These are phyloP conservation scores for Macrophomina pseudophaseolina DNA, from an alignment of 2,329 filamentous ascomycete genomes.

Conservation along the genomic window DNA sequence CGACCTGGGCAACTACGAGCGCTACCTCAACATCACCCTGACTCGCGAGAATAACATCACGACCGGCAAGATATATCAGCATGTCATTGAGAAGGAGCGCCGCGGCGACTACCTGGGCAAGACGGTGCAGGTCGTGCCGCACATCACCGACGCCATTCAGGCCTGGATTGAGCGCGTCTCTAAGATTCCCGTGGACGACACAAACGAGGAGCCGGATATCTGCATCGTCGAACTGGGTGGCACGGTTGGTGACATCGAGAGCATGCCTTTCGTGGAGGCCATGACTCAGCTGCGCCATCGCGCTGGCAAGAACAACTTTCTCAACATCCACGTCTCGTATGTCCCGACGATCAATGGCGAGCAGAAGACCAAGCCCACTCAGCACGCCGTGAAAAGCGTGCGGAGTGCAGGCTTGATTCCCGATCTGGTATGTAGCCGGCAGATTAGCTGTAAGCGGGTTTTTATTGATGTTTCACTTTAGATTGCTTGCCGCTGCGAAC, in stretches of 20 bases:
- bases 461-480: constrained; percentile 39
- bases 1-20: constrained; percentile 77
- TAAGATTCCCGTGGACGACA: constrained; percentile 83
- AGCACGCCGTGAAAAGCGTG: constrained; percentile 83
- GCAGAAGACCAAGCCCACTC: constrained; percentile 97
- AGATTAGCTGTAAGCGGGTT: constrained; percentile 13
- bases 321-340: constrained; percentile 87
- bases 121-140: constrained; percentile 89
- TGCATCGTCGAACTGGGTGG: constrained; percentile 81
- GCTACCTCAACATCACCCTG: constrained; percentile 81
- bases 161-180: constrained; percentile 91
- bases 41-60: constrained; percentile 94
- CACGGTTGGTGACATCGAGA: constrained; percentile 82
- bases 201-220: constrained; percentile 81
- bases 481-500: constrained; percentile 93
- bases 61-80: constrained; percentile 92
- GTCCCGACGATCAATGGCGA: constrained; percentile 78
- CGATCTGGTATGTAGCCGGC: constrained; percentile 58
- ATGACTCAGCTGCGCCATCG: constrained; percentile 77
- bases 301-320: constrained; percentile 78
- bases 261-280: constrained; percentile 85
- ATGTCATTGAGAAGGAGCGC: constrained; percentile 79
- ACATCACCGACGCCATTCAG: constrained; percentile 89
- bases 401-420: constrained; percentile 74
- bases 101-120: constrained; percentile 82